phyloP scores from a whole-genome alignment of 441 rosid species.

The Adansonia rubrostipa region DNA sequence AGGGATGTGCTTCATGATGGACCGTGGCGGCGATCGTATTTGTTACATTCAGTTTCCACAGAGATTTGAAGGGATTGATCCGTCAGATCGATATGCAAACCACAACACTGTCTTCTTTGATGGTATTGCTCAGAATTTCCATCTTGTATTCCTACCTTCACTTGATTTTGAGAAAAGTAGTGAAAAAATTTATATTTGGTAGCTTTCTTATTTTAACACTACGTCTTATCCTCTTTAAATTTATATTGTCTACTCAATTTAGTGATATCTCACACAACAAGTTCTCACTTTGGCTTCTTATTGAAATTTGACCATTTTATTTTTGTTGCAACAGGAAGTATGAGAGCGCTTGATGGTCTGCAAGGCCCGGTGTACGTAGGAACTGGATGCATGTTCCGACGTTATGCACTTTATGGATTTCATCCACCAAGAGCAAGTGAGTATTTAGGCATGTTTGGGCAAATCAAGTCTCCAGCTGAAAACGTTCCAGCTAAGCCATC shows the following conservation, averaged over 20 bases:
- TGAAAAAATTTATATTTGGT: no score
- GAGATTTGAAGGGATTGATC: constrained; percentile 93
- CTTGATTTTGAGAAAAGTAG: background rate
- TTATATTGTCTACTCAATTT: background rate
- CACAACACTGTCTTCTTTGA: constrained; percentile 87
- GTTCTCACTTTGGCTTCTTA: background rate
- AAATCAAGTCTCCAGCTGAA: constrained; percentile 49
- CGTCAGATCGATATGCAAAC: constrained; percentile 88
- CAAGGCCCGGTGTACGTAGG: constrained; percentile 94
- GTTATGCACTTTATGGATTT: constrained; percentile 85
- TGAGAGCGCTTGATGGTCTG: constrained; percentile 90
- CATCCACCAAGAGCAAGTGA: constrained; percentile 86
- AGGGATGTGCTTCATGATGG: constrained; percentile 98
- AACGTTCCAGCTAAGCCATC: constrained; percentile 33
- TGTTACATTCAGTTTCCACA: constrained; percentile 93
- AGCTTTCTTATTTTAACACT: no score
- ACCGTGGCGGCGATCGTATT: constrained; percentile 77
- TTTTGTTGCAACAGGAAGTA: constrained; percentile 60
- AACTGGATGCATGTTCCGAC: constrained; percentile 89
- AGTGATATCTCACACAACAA: background rate
- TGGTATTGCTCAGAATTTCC: constrained; percentile 25
- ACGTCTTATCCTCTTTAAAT: background rate
- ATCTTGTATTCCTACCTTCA: background rate
- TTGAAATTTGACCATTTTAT: background rate
- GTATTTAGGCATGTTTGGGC: constrained; percentile 70